Evolutionary conservation across 768 basidiomycete species (phyloP), one percentile per base, ranked within the genome.

Genomic region (Serendipita indica): DNA sequence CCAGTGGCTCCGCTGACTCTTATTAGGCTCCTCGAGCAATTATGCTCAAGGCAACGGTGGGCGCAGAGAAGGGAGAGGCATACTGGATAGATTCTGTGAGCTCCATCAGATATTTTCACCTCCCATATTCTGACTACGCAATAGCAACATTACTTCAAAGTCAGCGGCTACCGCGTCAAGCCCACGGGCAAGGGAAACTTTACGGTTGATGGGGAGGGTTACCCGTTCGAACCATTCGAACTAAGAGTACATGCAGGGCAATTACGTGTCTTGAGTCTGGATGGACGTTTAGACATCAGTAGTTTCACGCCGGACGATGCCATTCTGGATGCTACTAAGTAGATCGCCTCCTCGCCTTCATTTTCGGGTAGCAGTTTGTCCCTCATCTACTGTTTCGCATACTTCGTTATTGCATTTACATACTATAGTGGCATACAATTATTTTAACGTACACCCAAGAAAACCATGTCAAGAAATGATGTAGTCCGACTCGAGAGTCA

Each of bases 161-260:
- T 80, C 2, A 71, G 78, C 58, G 82, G 86, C 3, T 87, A 87
- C 67, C 78, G 85, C 22, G 74, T 88, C 30, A 82, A 80, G 65
- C 83, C 86, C 3, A 65, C 72, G 2, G 56, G 71, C 2, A 73
- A 79, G 32, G 84, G 84, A 1, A 70, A 71, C 63, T 65, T 91
- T 16, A 73, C 84, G 13, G 74, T 93, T 16, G 90, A 93, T 63
- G 90, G 90, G 5, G 90, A 93, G 70, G 64, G 71, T 3, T 83
- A 79, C 64, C 84, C 84, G 7, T 84, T 86, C 62, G 75, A 81
- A 66, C 79, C 82, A 64, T 90, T 79, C 66, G 77, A 86, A 63
- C 80, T 91, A 2, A 86, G 90, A 68, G 81, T 84, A 7, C 81
- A 87, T 63, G 73, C 72, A n/a, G 76, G 78, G 12, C 68, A 86